Percentiles rank a stretch among this genome's conserved stretches.
Evolutionary conservation across 805 yeast species (phyloP).

Genomic region (Zygosaccharomyces kombuchaensis): DNA sequence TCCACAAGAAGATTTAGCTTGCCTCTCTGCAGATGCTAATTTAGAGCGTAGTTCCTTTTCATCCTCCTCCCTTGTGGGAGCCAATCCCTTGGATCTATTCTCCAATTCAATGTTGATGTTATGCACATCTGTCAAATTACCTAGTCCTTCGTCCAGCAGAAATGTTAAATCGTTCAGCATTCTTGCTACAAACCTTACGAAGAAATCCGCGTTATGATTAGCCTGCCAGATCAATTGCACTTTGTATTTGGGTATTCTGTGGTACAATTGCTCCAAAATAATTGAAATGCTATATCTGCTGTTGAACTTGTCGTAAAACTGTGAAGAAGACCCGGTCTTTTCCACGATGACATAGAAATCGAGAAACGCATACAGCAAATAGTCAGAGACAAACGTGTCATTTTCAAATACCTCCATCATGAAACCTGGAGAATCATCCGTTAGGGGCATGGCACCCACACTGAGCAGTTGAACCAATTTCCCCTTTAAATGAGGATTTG

Average conservation of each 20-base stretch:
- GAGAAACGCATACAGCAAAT: conserved; percentile 75
- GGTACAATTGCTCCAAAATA: conserved; percentile 79
- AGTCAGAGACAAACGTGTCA: conserved; percentile 56
- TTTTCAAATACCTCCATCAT: conserved; percentile 62
- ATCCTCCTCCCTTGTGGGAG: conserved; percentile 43
- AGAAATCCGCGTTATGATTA: conserved; percentile 67
- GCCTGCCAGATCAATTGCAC: conserved; percentile 67
- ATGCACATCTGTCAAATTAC: conserved; percentile 74
- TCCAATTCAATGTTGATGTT: conserved; percentile 62
- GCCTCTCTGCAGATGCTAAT: conserved; percentile 61
- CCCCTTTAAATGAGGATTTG: conserved; percentile 91
- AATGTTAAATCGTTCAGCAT: conserved; percentile 93
- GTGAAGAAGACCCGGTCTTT: conserved; percentile 91
- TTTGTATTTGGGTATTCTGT: conserved; percentile 58
- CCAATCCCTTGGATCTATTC: conserved; percentile 40
- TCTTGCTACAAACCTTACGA: conserved; percentile 87
- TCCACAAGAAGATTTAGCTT: conserved; percentile 77
- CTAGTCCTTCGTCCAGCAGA: conserved; percentile 83
- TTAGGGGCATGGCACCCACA: conserved; percentile 59
- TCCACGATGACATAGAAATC: conserved; percentile 93
- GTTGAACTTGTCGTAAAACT: conserved; percentile 94
- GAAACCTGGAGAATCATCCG: conserved; percentile 64
- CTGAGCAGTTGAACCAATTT: conserved; percentile 76
- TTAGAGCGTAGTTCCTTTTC: conserved; percentile 58
- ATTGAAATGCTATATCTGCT: conserved; percentile 81